These are phyloP conservation scores for Pseudogymnoascus sp. DNA, from an alignment of 2,329 filamentous ascomycete genomes.

Conservation along the genomic window DNA sequence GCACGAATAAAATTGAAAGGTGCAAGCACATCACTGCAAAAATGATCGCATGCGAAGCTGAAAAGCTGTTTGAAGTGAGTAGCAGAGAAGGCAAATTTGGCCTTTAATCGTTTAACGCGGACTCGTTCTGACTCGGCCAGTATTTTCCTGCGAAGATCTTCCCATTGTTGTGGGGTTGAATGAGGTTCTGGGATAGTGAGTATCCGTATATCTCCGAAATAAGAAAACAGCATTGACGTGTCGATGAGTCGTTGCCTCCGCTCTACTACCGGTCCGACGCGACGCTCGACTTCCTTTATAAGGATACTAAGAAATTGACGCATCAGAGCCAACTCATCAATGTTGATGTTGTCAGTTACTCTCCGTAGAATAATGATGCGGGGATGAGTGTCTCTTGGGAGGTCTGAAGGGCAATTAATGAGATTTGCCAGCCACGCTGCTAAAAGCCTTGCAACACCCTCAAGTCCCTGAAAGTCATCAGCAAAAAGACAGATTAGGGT, in stretches of 20 bases:
- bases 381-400: conserved; percentile 9
- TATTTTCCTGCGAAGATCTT: background rate
- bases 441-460: conserved; percentile 10
- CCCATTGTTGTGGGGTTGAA: background rate
- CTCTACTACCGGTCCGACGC: background rate
- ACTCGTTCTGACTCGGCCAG: conserved; percentile 11
- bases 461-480: conserved; percentile 13
- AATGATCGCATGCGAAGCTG: conserved; percentile 11
- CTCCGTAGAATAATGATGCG: conserved; percentile 11
- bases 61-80: conserved; percentile 14
- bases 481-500: conserved; percentile 15
- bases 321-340: conserved; percentile 6
- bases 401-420: conserved; percentile 9
- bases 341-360: background rate
- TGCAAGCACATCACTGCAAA: background rate
- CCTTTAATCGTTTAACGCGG: background rate
- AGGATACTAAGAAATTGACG: background rate
- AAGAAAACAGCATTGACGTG: background rate
- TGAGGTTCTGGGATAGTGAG: background rate
- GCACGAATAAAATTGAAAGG: conserved; percentile 13
- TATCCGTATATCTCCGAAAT: conserved; percentile 11
- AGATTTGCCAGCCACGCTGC: conserved; percentile 12
- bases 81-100: conserved; percentile 6
- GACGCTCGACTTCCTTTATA: conserved; percentile 7
- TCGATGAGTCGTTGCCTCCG: background rate